phyloP scores from a whole-genome alignment of 2,329 filamentous ascomycete genomes.

The Bipolaris sorokiniana region DNA sequence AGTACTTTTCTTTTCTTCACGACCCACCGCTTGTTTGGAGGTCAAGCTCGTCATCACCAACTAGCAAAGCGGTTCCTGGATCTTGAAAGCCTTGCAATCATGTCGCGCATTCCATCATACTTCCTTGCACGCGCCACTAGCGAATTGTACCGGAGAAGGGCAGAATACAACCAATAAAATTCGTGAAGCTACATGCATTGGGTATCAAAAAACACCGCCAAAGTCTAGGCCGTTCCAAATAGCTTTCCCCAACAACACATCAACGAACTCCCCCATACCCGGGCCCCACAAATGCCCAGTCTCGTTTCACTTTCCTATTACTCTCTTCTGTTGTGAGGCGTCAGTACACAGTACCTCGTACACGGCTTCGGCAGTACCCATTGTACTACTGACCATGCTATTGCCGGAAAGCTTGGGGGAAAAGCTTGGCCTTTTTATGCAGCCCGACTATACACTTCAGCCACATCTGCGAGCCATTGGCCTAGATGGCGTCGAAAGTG shows the following conservation, averaged over 20 bases:
- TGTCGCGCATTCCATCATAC: background rate
- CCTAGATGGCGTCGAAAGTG: constrained; percentile 7
- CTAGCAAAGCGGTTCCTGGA: background rate
- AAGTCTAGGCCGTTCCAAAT: constrained; percentile 1
- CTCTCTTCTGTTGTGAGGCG: background rate
- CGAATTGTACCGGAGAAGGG: background rate
- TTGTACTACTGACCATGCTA: background rate
- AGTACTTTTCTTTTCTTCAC: background rate
- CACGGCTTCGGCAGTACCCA: background rate
- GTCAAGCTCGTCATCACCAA: background rate
- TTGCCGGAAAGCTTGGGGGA: background rate
- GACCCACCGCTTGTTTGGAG: background rate
- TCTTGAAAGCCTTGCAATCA: background rate
- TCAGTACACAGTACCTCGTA: background rate
- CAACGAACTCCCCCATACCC: background rate
- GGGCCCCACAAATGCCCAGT: background rate
- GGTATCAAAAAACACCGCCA: background rate
- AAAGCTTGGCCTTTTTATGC: constrained; percentile 6
- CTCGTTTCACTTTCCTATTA: background rate
- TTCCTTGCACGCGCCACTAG: background rate
- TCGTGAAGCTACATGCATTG: background rate
- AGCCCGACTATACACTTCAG: constrained; percentile 9
- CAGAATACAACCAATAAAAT: background rate
- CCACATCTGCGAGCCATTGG: constrained; percentile 11
- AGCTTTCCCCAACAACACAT: background rate